These are phyloP conservation scores for Eudorina sp. DNA, from an alignment of 139 green algal genomes.

Conservation along the genomic window DNA sequence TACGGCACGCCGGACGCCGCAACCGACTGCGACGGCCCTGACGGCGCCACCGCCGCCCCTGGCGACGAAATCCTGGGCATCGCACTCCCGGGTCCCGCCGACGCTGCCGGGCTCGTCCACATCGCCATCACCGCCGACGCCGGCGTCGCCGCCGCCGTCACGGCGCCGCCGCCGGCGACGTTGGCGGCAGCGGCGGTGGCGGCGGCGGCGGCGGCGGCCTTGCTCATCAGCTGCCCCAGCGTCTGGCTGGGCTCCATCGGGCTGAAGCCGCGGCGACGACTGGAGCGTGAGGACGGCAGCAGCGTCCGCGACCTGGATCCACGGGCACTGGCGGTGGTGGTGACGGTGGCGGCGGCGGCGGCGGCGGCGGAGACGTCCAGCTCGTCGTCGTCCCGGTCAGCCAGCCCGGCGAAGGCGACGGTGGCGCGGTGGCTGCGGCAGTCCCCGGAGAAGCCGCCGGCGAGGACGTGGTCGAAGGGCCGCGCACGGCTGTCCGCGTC, in stretches of 20 bases:
- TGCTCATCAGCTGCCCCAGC: neutral
- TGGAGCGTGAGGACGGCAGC: neutral
- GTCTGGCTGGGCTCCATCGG: neutral
- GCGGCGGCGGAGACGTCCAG: neutral
- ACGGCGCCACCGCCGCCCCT: neutral
- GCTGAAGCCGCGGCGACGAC: neutral
- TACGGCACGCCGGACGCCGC: neutral
- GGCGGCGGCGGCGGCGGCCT: neutral
- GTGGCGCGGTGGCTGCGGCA: neutral
- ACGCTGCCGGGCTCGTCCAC: neutral
- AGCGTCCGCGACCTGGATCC: too few species aligned
- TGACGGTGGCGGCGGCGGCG: neutral
- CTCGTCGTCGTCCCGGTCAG: neutral
- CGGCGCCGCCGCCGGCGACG: neutral
- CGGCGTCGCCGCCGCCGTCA: neutral
- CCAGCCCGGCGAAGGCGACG: neutral
- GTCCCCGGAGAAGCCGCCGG: too few species aligned
- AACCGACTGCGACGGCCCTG: neutral
- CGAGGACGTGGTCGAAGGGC: too few species aligned
- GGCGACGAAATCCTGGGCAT: too few species aligned
- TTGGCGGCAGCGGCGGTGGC: neutral
- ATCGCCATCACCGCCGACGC: neutral
- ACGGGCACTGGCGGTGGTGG: too few species aligned
- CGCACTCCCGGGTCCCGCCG: neutral
- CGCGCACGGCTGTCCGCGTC: too few species aligned